Evolutionary conservation across 2,329 filamentous ascomycete genomes (phyloP).

Genomic region (Trichoderma asperellum): DNA sequence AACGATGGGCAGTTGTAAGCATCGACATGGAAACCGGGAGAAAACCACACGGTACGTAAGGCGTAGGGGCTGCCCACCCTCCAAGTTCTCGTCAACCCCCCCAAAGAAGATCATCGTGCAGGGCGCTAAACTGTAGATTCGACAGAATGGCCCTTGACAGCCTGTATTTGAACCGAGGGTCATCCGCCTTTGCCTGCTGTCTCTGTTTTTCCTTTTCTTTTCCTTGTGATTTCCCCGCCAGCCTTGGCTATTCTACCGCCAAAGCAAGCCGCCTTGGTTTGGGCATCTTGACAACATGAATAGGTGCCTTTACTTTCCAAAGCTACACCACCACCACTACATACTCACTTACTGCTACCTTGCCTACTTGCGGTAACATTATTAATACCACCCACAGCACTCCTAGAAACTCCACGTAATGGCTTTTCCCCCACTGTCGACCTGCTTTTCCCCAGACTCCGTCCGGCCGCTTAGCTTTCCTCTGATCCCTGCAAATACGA

Average conservation of each 20-base stretch:
- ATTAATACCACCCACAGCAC: not conserved
- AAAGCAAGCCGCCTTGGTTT: not conserved
- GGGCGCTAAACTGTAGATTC: not conserved
- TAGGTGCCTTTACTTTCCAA: not conserved
- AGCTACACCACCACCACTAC: not conserved
- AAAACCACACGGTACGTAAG: not conserved
- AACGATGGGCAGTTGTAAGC: not conserved
- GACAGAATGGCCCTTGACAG: not conserved
- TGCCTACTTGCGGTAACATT: not conserved
- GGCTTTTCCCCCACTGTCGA: not conserved
- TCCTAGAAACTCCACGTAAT: not conserved
- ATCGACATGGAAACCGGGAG: not conserved
- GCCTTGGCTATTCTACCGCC: not conserved
- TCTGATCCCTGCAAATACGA: not conserved
- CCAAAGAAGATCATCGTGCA: not conserved
- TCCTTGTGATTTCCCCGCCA: slow-evolving; percentile 13
- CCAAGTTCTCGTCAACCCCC: not conserved
- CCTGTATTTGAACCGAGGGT: slow-evolving; percentile 13
- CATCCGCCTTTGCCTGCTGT: slow-evolving; percentile 9
- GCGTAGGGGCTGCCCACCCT: not conserved
- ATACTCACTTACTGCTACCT: not conserved
- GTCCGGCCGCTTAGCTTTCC: not conserved
- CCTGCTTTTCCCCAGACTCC: slow-evolving; percentile 8
- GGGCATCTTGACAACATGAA: not conserved
- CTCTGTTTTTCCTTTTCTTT: not conserved